Evolutionary conservation across 257 asterid genomes (phyloP).

Genomic region (Solanum commersonii): DNA sequence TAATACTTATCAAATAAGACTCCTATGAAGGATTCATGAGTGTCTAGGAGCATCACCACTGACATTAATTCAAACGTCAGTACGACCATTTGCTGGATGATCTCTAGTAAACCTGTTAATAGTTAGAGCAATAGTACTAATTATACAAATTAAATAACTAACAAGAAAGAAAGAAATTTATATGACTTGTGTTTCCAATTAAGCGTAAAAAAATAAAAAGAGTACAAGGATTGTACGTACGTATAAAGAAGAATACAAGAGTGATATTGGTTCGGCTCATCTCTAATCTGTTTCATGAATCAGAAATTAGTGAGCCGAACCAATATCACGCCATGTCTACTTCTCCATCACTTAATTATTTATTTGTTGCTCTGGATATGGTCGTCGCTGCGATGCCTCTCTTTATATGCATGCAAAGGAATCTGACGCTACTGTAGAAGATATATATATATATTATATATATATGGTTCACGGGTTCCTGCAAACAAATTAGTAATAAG

Average conservation of each 20-base stretch:
- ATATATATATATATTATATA: neutral
- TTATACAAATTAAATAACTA: neutral
- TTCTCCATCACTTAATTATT: neutral
- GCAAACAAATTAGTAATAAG: neutral
- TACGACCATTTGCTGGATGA: neutral
- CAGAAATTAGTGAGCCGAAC: constrained; percentile 12
- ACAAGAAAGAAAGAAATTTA: neutral
- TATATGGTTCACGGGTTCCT: neutral
- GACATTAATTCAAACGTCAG: neutral
- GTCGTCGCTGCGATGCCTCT: neutral
- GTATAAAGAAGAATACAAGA: constrained; percentile 46
- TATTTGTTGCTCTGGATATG: too few relatives aligned
- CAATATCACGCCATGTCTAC: constrained; percentile 29
- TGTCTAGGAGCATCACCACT: neutral
- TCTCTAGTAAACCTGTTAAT: neutral
- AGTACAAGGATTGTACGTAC: neutral
- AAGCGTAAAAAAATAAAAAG: neutral
- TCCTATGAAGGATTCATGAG: too few relatives aligned
- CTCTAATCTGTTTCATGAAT: neutral
- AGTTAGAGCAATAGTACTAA: neutral
- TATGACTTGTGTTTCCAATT: neutral
- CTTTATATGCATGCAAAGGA: neutral
- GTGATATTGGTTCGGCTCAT: constrained; percentile 81
- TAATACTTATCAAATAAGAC: neutral
- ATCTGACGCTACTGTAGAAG: neutral